phyloP scores from a whole-genome alignment of 2,329 filamentous ascomycete species.

The Xylaria sp. region DNA sequence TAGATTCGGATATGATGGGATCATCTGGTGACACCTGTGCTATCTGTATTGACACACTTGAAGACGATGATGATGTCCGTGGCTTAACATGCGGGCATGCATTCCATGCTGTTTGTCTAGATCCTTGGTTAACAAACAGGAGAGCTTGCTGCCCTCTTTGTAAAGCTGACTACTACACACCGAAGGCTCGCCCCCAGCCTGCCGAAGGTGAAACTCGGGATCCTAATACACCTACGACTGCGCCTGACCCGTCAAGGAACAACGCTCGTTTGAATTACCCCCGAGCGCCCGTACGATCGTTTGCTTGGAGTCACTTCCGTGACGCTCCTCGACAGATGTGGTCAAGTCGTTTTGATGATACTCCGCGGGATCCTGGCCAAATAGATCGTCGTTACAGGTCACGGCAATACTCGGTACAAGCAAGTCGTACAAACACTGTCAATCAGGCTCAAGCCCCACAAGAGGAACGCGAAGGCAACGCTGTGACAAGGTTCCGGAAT shows the following conservation, averaged over 20 bases:
- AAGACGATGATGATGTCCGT: conserved; percentile 95
- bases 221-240: conserved; percentile 42
- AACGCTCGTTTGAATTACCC: conserved; percentile 62
- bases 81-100: conserved; percentile 96
- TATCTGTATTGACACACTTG: conserved; percentile 93
- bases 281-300: conserved; percentile 53
- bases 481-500: conserved; percentile 43
- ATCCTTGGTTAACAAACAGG: conserved; percentile 94
- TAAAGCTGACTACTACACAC: conserved; percentile 97
- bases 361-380: conserved; percentile 27
- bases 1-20: conserved; percentile 82
- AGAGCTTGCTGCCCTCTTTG: conserved; percentile 96
- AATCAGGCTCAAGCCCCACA: conserved; percentile 27
- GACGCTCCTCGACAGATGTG: conserved; percentile 47
- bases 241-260: conserved; percentile 50
- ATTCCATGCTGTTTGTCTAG: conserved; percentile 94
- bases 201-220: conserved; percentile 54
- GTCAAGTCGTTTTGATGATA: conserved; percentile 41
- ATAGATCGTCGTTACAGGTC: conserved; percentile 34
- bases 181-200: conserved; percentile 78
- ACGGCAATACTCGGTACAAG: conserved; percentile 18
- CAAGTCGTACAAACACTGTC: conserved; percentile 17
- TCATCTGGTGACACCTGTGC: conserved; percentile 93
- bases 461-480: conserved; percentile 35
- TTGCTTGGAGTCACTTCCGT: conserved; percentile 50